Conservation (phyloP, 192 early-diverging fungal species). For the Backusella psychrophila region DNA sequence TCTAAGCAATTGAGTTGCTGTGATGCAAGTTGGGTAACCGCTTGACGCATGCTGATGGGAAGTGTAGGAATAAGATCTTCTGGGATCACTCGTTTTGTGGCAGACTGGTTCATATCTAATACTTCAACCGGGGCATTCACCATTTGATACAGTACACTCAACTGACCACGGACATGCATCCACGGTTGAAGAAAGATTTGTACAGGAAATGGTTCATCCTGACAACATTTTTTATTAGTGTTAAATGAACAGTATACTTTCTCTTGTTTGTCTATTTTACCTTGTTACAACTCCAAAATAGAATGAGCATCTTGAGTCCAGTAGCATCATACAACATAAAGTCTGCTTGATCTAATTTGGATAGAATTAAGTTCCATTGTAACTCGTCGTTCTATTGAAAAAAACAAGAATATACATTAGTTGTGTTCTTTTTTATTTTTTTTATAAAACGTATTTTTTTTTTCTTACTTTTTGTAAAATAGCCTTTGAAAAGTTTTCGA, state of each 20-base stretch:
- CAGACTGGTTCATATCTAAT: slow-evolving; percentile 52
- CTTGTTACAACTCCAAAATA: slow-evolving; percentile 46
- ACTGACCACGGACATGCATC: slow-evolving; percentile 67
- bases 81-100: slow-evolving; percentile 47
- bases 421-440: too few species aligned
- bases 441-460: too few species aligned
- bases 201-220: slow-evolving; percentile 62
- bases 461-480: slow-evolving; percentile 20
- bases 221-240: slow-evolving; percentile 10
- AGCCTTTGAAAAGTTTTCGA: slow-evolving; percentile 24
- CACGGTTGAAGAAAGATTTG: slow-evolving; percentile 67
- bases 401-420: too few species aligned
- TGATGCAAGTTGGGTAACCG: slow-evolving; percentile 46
- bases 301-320: slow-evolving; percentile 61
- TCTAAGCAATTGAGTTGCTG: slow-evolving; percentile 70
- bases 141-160: slow-evolving; percentile 64
- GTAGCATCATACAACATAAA: slow-evolving; percentile 51
- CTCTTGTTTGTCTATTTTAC: slow-evolving; percentile 8
- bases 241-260: not conserved
- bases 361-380: slow-evolving; percentile 64
- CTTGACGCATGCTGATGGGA: slow-evolving; percentile 37
- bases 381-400: slow-evolving; percentile 40
- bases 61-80: slow-evolving; percentile 44
- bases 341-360: slow-evolving; percentile 61
- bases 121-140: slow-evolving; percentile 56